Percentiles rank a stretch among this genome's conserved stretches.
phyloP scores from a whole-genome alignment of 192 early-diverging fungal genomes.

The Blastocladiella britannica region DNA sequence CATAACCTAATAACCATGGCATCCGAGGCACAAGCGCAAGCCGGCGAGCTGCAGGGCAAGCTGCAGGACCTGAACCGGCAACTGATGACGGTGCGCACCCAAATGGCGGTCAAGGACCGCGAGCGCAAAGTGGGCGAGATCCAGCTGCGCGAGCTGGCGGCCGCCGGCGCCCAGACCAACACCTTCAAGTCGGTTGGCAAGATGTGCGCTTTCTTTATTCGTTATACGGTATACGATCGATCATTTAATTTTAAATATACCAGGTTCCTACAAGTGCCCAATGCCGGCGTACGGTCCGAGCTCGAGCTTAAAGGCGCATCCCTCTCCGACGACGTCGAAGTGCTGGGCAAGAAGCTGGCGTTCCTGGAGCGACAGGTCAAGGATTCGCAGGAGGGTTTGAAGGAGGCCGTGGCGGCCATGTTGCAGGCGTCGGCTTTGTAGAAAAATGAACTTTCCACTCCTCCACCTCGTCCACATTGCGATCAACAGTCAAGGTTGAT shows the following conservation, averaged over 20 bases:
- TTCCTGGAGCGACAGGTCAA: neutral
- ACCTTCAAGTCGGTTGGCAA: neutral
- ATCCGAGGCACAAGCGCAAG: neutral
- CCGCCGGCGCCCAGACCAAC: neutral
- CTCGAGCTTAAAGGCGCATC: neutral
- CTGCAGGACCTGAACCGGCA: neutral
- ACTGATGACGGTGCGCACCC: neutral
- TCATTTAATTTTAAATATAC: no score
- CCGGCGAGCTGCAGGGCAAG: neutral
- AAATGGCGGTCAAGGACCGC: neutral
- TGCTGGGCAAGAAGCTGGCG: neutral
- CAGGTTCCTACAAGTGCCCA: neutral
- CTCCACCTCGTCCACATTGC: no score
- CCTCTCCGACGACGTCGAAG: neutral
- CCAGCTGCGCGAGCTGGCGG: neutral
- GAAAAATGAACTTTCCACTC: no score
- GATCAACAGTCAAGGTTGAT: no score
- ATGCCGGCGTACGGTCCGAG: neutral
- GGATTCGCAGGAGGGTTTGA: neutral
- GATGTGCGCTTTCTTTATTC: no score
- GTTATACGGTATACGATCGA: no score
- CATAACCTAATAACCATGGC: no score
- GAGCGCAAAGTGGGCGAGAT: neutral
- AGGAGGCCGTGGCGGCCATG: neutral
- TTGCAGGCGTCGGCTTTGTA: neutral